Percentiles rank a stretch among this genome's conserved stretches.
Conservation (phyloP, 768 basidiomycete species). For the Leccinum ochraceum region DNA sequence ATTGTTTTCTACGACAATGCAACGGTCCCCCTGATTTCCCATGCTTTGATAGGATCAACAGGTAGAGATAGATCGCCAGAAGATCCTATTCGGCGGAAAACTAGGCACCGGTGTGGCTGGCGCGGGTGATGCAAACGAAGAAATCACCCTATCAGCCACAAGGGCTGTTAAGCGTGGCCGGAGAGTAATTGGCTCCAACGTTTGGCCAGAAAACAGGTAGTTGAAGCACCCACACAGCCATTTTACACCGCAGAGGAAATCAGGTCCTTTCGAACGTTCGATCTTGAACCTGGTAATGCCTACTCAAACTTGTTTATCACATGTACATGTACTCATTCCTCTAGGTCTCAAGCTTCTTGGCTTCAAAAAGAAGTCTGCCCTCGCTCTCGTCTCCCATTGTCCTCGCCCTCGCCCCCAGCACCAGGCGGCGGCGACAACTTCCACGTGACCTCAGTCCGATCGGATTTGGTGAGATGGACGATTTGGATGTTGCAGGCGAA, state of each 20-base stretch:
- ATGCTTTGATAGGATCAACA: constrained; percentile 27
- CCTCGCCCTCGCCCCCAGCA: too few relatives aligned
- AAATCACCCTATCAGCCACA: constrained; percentile 37
- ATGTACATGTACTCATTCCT: background rate
- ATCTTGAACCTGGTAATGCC: constrained; percentile 67
- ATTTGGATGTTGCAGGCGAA: constrained; percentile 20
- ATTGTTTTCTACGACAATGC: background rate
- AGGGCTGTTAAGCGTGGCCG: constrained; percentile 52
- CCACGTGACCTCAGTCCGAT: too few relatives aligned
- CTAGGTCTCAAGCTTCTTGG: constrained; percentile 89
- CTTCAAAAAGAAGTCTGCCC: constrained; percentile 67
- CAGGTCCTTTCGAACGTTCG: constrained; percentile 78
- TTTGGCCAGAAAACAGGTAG: background rate
- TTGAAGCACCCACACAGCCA: constrained; percentile 46
- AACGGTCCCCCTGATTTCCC: constrained; percentile 5
- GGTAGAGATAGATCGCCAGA: constrained; percentile 27
- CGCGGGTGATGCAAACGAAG: constrained; percentile 36
- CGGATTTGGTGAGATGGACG: too few relatives aligned
- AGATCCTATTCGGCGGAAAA: constrained; percentile 34
- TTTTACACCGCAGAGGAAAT: constrained; percentile 89
- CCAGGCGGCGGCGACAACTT: too few relatives aligned
- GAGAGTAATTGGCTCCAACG: constrained; percentile 40
- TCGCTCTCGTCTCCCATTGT: too few relatives aligned
- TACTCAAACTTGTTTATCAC: background rate
- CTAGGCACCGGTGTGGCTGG: constrained; percentile 39